These are phyloP conservation scores for Citeromyces hawaiiensis DNA, from an alignment of 1,139 yeast genomes.

Conservation along the genomic window DNA sequence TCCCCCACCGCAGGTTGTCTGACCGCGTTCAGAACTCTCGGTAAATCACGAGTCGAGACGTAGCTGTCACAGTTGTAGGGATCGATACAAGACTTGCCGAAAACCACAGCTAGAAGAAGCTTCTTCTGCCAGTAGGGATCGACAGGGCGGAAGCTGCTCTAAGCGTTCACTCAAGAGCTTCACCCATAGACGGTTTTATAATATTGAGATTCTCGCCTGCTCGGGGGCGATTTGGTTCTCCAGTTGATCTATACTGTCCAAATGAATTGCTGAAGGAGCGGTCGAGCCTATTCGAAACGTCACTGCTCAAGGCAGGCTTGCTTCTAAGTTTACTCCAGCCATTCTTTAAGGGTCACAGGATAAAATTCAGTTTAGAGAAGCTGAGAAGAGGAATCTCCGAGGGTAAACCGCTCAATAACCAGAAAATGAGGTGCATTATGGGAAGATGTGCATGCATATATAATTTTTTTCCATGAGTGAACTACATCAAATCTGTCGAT, in stretches of 20 bases:
- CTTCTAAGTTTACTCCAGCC: too few species aligned
- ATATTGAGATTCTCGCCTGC: slow-evolving; percentile 71
- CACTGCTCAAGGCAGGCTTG: too few species aligned
- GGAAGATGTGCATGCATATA: too few species aligned
- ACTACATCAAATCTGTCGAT: slow-evolving; percentile 53
- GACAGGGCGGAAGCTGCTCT: slow-evolving; percentile 67
- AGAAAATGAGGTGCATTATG: too few species aligned
- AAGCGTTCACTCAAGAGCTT: slow-evolving; percentile 63
- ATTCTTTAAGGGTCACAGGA: too few species aligned
- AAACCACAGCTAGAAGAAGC: slow-evolving; percentile 66
- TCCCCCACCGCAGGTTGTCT: slow-evolving; percentile 51
- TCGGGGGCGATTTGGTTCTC: slow-evolving; percentile 60
- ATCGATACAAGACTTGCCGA: slow-evolving; percentile 64
- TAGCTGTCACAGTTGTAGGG: slow-evolving; percentile 48
- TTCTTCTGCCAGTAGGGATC: slow-evolving; percentile 71
- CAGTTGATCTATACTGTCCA: slow-evolving; percentile 72
- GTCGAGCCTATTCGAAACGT: slow-evolving; percentile 77
- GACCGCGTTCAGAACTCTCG: slow-evolving; percentile 61
- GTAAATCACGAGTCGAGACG: slow-evolving; percentile 40
- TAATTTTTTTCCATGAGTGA: slow-evolving; percentile 35
- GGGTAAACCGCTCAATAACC: too few species aligned
- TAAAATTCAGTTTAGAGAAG: too few species aligned
- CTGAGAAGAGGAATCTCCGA: too few species aligned
- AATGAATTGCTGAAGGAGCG: slow-evolving; percentile 66
- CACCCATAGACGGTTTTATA: slow-evolving; percentile 34